phyloP scores from a whole-genome alignment of 176 grass and related monocot species.

The Zizania latifolia region DNA sequence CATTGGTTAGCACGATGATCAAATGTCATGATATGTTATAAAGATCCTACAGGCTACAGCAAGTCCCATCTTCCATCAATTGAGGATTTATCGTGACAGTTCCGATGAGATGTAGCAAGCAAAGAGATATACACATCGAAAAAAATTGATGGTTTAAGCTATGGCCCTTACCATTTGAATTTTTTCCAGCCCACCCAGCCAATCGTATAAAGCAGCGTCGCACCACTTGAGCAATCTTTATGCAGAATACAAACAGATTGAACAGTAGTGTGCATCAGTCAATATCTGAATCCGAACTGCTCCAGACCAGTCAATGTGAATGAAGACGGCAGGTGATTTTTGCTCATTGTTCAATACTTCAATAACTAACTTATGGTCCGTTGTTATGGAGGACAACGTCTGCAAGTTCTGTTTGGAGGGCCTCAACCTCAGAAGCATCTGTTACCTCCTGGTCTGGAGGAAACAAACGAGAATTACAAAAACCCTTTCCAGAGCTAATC shows the following conservation, averaged over 20 bases:
- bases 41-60: not conserved
- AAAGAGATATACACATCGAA: not conserved
- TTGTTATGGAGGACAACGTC: not conserved
- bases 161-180: not conserved
- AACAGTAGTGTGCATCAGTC: not conserved
- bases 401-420: constrained; percentile 10
- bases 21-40: not conserved
- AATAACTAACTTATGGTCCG: not conserved
- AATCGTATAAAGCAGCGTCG: not conserved
- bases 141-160: constrained; percentile 6
- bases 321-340: not conserved
- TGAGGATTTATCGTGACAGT: not conserved
- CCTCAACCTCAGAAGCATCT: constrained; percentile 40
- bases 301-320: not conserved
- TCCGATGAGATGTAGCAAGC: not conserved
- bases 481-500: constrained; percentile 28
- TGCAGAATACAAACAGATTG: not conserved
- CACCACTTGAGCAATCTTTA: not conserved
- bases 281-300: constrained; percentile 3
- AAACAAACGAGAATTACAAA: not conserved
- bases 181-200: not conserved
- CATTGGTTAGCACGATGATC: not conserved
- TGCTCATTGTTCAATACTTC: not conserved
- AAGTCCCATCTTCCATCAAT: not conserved
- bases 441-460: constrained; percentile 1